Evolutionary conservation across 805 yeast species (phyloP).

Genomic region (Nakazawaea pomicola): DNA sequence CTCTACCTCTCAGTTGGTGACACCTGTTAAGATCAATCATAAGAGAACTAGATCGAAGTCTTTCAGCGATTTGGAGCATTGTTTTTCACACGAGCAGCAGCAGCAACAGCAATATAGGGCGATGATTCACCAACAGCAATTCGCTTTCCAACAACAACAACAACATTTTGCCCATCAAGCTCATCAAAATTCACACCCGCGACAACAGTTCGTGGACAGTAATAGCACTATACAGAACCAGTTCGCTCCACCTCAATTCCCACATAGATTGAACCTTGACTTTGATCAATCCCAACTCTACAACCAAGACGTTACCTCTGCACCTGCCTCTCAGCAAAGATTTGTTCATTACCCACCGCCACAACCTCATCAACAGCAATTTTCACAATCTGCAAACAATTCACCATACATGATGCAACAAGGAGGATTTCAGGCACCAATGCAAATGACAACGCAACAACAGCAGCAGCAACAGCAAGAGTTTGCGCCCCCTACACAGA

Average conservation of each 20-base stretch:
- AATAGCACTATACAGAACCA: not conserved
- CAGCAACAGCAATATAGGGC: no score
- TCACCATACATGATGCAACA: slow-evolving; percentile 9
- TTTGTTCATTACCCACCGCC: slow-evolving; percentile 6
- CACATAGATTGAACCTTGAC: slow-evolving; percentile 4
- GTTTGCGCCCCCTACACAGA: slow-evolving; percentile 1
- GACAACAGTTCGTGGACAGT: no score
- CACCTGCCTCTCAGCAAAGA: slow-evolving; percentile 10
- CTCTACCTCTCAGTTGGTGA: not conserved
- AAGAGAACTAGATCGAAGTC: slow-evolving; percentile 31
- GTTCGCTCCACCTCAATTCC: slow-evolving; percentile 8
- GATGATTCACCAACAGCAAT: no score
- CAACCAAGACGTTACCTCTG: slow-evolving; percentile 4
- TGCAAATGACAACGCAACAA: not conserved
- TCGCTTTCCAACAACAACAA: slow-evolving; percentile 4
- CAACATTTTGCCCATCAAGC: slow-evolving; percentile 1
- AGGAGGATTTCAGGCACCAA: not conserved
- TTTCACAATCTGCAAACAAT: slow-evolving; percentile 2
- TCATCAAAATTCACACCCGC: no score
- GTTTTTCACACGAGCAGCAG: slow-evolving; percentile 3
- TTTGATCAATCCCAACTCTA: slow-evolving; percentile 2
- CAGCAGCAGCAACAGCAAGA: slow-evolving; percentile 1
- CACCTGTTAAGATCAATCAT: slow-evolving; percentile 14
- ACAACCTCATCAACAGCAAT: not conserved
- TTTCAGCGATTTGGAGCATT: slow-evolving; percentile 23